Base-by-base conservation (phyloP, 441 rosid species). In the Pelargonium fulgidum region DNA sequence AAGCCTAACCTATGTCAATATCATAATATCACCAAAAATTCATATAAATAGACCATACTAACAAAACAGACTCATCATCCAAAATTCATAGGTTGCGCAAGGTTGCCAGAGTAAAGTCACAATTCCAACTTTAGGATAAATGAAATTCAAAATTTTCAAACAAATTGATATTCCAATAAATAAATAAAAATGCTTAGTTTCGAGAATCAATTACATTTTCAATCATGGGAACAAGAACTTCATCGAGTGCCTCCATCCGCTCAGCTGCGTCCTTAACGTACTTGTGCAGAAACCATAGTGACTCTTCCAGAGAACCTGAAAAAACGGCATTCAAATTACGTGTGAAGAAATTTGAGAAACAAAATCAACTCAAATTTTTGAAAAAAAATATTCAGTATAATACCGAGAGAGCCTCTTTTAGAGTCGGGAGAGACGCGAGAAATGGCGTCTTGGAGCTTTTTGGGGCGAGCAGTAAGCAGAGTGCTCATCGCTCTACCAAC, bases 291-390 rank as follows among this genome's bases (percentile, higher is more conserved):
- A 87, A 82, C 92, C 85, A 84, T 36, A 92, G 81, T 26, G 89
- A 86, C 68, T 89, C 93, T 62, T 92, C 96, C 66, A 89, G 62
- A 17, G 93, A 86, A 72, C 84, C 97, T 87, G 65, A 72, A 66
- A 61, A 20, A 20, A 7, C 13, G 62, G 44, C 41, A 58, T 6
- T 20, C 8, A 62, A 39, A 58, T 2, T 17, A 58, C 62, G 58
- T 29, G 17, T 62, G 13, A 16, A 56, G 52, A 70, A 64, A 8
- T 65, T 75, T 13, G 54, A 41, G 54, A 17, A 13, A 13, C 68
- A 7, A 52, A 16, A 58, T 50, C 42, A 17, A 69, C 26, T 14
- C 24, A 17, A 16, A 3, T 17, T 16, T 6, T 42, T 47, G 6
- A 54, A 47, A 17, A 10, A 17, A 17, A 10, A 19, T 17, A 16